Percentiles rank a stretch among this genome's conserved stretches.
Evolutionary conservation across 345 rosid species (phyloP).

Genomic region (Aegle marmelos): DNA sequence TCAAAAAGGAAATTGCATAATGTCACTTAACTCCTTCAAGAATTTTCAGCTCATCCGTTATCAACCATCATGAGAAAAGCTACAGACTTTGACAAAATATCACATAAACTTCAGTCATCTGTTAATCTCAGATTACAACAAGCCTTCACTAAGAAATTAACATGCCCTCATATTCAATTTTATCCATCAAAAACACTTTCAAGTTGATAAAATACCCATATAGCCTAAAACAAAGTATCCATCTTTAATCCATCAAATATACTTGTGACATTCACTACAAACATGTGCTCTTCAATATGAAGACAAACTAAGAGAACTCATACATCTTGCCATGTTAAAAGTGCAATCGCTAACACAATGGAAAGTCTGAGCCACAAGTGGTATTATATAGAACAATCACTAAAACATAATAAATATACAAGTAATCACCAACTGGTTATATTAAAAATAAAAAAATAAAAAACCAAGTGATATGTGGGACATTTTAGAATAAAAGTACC

Average conservation of each 20-base stretch:
- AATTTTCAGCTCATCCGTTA: not conserved
- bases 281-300: not conserved
- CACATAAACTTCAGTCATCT: not conserved
- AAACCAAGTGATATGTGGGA: not conserved
- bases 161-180: not conserved
- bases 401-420: not conserved
- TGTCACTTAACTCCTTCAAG: not conserved
- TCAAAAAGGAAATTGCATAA: not conserved
- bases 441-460: too few relatives aligned
- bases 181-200: not conserved
- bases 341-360: not conserved
- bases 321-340: not conserved
- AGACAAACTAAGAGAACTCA: not conserved
- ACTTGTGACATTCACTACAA: not conserved
- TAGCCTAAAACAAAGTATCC: not conserved
- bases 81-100: not conserved
- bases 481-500: constrained; percentile 13
- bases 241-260: not conserved
- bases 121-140: not conserved
- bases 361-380: not conserved
- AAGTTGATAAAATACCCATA: not conserved
- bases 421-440: not conserved
- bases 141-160: not conserved
- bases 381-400: not conserved
- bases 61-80: not conserved